Evolutionary conservation across 192 early-diverging fungal species (phyloP).

Genomic region (Rhizoclosmatium sp.): DNA sequence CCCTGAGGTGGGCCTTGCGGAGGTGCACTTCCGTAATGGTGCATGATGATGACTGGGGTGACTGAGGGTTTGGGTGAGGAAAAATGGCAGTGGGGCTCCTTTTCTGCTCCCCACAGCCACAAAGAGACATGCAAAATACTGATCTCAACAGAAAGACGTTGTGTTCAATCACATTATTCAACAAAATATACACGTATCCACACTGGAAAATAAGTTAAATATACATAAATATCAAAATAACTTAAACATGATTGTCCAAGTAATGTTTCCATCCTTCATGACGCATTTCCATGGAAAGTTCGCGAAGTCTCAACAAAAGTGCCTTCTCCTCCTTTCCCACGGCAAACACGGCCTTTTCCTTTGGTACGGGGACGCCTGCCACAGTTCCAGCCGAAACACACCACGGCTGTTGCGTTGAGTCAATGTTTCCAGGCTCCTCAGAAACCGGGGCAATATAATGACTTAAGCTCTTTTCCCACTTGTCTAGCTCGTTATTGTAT

Average conservation of each 20-base stretch:
- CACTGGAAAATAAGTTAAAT: too few species aligned
- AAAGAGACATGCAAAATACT: not conserved
- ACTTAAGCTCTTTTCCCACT: slow-evolving; percentile 30
- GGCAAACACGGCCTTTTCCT: not conserved
- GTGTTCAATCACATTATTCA: not conserved
- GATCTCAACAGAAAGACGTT: not conserved
- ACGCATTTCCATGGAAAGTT: slow-evolving; percentile 22
- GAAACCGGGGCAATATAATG: slow-evolving; percentile 26
- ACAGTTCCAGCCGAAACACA: slow-evolving; percentile 4
- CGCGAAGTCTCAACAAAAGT: slow-evolving; percentile 23
- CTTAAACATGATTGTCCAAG: slow-evolving; percentile 22
- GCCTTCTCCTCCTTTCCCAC: not conserved
- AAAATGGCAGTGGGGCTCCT: too few species aligned
- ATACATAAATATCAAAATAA: too few species aligned
- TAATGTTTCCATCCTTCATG: slow-evolving; percentile 31
- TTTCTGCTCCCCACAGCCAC: too few species aligned
- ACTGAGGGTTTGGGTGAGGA: too few species aligned
- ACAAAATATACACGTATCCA: not conserved
- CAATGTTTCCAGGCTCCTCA: slow-evolving; percentile 17
- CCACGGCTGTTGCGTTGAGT: slow-evolving; percentile 24
- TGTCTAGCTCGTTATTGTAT: slow-evolving; percentile 33
- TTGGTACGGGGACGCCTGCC: too few species aligned
- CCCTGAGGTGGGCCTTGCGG: not conserved
- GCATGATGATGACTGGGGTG: too few species aligned
- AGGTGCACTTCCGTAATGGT: not conserved